These are phyloP conservation scores for Paraconiothyrium sp. DNA, from an alignment of 2,329 filamentous ascomycete species.

Conservation along the genomic window DNA sequence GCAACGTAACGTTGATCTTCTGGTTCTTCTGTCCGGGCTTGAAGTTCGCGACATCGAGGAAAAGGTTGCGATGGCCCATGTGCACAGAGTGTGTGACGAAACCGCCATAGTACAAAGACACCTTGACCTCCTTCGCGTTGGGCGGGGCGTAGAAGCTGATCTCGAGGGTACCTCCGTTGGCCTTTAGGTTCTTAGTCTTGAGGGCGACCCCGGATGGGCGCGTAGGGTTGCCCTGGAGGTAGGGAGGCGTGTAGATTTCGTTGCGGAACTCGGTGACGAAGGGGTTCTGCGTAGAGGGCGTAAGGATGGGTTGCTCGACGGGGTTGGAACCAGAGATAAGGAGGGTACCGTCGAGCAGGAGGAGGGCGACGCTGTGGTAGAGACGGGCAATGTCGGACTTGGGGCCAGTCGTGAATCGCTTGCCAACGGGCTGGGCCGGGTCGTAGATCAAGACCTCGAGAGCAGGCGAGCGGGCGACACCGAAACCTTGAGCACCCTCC, in stretches of 20 bases:
- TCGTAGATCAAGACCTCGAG: conserved; percentile 68
- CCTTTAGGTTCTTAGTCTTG: conserved; percentile 55
- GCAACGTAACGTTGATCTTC: conserved; percentile 62
- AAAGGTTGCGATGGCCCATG: conserved; percentile 68
- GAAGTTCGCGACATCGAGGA: conserved; percentile 62
- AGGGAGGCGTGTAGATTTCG: conserved; percentile 69
- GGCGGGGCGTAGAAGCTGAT: conserved; percentile 59
- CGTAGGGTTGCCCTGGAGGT: conserved; percentile 63
- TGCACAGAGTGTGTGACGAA: conserved; percentile 70
- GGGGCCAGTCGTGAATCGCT: conserved; percentile 60
- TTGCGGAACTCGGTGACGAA: conserved; percentile 70
- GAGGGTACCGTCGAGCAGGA: conserved; percentile 68
- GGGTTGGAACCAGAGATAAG: conserved; percentile 70
- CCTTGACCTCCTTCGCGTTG: conserved; percentile 56
- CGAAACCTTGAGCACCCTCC: conserved; percentile 68
- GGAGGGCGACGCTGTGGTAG: conserved; percentile 69
- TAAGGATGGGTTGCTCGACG: conserved; percentile 65
- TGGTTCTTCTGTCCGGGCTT: conserved; percentile 52
- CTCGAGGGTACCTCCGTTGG: conserved; percentile 57
- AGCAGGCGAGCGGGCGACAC: conserved; percentile 63
- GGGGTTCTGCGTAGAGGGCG: conserved; percentile 55
- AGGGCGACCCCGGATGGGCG: conserved; percentile 61
- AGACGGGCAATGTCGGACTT: conserved; percentile 58
- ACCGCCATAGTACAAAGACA: conserved; percentile 66
- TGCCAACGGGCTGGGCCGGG: conserved; percentile 59